Conservation (phyloP, 2,329 filamentous ascomycete genomes). For the Clonostachys byssicola region DNA sequence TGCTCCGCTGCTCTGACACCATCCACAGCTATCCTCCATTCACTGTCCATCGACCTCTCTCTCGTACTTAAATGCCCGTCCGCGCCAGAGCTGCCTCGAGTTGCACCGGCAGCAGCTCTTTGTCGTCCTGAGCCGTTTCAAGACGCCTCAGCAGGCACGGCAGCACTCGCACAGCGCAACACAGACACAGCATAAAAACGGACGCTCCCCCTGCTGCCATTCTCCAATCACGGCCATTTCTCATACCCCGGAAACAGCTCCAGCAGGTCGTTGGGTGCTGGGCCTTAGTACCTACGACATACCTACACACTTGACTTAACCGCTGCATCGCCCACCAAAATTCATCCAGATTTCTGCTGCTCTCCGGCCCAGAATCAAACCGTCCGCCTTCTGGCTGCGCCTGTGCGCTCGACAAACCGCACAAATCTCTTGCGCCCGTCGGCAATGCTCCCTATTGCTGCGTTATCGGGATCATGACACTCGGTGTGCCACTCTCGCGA, state of each 20-base stretch:
- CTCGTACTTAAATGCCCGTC: neutral
- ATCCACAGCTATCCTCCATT: neutral
- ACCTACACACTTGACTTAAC: neutral
- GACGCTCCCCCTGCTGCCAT: conserved; percentile 3
- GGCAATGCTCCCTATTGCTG: neutral
- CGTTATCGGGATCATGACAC: conserved; percentile 6
- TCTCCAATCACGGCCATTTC: conserved; percentile 8
- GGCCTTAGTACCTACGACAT: neutral
- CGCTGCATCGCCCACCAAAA: neutral
- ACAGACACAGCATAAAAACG: neutral
- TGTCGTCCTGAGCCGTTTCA: neutral
- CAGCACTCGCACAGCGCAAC: neutral
- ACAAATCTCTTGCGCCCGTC: neutral
- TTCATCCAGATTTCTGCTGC: conserved; percentile 6
- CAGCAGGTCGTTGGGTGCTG: neutral
- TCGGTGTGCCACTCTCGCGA: conserved; percentile 1
- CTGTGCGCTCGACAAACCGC: neutral
- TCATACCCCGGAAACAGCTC: conserved; percentile 5
- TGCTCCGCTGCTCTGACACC: neutral
- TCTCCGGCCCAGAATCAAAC: conserved; percentile 8
- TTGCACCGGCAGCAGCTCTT: neutral
- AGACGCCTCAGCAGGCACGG: neutral
- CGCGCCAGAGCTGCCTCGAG: neutral
- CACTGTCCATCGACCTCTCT: neutral
- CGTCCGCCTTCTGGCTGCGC: neutral